A percentile compares a stretch with the other conserved stretches of the same genome.
phyloP scores from a whole-genome alignment of 129 eudicot genomes.

The Erigeron canadensis region DNA sequence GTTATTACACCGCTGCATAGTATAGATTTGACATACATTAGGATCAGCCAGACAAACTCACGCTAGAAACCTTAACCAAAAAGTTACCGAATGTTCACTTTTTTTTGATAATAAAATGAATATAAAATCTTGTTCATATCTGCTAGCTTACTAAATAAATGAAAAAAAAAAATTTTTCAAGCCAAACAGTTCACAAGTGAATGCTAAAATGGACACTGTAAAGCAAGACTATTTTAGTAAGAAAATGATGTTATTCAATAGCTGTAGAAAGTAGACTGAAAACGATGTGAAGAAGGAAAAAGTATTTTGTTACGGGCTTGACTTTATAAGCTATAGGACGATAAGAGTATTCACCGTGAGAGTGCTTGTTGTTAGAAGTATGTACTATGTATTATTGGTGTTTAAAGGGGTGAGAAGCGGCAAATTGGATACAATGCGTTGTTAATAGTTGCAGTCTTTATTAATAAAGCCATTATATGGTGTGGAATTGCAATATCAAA shows the following conservation, averaged over 20 bases:
- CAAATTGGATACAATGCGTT: background rate
- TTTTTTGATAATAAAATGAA: no score
- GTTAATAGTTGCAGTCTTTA: background rate
- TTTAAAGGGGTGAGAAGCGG: conserved; percentile 7
- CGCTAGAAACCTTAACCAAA: no score
- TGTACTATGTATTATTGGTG: background rate
- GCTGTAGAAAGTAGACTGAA: background rate
- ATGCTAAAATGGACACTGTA: background rate
- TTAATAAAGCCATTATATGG: conserved; percentile 8
- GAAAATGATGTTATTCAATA: background rate
- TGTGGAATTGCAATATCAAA: background rate
- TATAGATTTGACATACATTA: no score
- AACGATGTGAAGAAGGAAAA: background rate
- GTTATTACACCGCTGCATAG: no score
- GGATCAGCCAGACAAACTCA: no score
- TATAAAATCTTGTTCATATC: no score
- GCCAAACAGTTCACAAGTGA: background rate
- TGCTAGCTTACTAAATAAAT: no score
- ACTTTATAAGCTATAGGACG: background rate
- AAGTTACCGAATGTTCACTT: no score
- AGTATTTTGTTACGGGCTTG: conserved; percentile 7
- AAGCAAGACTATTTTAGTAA: background rate
- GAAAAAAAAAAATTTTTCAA: no score
- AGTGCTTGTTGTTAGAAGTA: background rate
- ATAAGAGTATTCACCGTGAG: background rate